A percentile compares a stretch with the other conserved stretches of the same genome.
These are phyloP conservation scores for Magnolia changhungtana DNA, from an alignment of 164 flowering plant genomes.

Conservation along the genomic window DNA sequence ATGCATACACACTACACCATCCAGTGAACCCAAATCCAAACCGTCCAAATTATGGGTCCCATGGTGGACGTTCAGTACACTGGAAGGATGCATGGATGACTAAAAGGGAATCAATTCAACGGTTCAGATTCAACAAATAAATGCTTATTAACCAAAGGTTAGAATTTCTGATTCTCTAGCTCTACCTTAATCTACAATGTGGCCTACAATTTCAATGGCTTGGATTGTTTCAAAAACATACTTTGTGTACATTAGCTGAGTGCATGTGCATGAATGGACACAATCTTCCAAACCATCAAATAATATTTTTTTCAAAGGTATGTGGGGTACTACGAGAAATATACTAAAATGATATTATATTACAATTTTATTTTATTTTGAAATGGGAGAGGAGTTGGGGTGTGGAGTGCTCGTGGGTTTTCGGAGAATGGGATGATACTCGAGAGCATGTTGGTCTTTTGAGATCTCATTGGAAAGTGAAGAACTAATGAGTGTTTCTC, in stretches of 20 bases:
- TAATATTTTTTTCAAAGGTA: neutral
- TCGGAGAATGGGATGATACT: constrained; percentile 72
- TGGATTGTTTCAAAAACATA: neutral
- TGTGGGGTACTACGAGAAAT: constrained; percentile 19
- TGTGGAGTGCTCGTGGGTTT: constrained; percentile 74
- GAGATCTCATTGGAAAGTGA: constrained; percentile 67
- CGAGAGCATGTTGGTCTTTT: constrained; percentile 82
- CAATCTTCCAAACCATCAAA: neutral
- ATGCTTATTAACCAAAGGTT: neutral
- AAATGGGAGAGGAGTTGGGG: neutral
- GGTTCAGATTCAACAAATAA: neutral
- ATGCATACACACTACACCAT: neutral
- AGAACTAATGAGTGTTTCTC: constrained; percentile 13
- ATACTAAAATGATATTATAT: neutral
- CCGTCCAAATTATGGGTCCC: neutral
- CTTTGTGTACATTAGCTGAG: neutral
- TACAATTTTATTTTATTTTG: neutral
- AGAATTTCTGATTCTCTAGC: neutral
- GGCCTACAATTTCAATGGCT: neutral
- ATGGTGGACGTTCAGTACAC: neutral
- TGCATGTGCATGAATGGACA: neutral
- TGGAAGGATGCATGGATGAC: neutral
- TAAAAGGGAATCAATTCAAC: neutral
- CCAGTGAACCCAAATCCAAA: neutral
- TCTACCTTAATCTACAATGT: neutral